These are phyloP conservation scores for Monosporozyma siamensis DNA, from an alignment of 805 yeast species.

Conservation along the genomic window DNA sequence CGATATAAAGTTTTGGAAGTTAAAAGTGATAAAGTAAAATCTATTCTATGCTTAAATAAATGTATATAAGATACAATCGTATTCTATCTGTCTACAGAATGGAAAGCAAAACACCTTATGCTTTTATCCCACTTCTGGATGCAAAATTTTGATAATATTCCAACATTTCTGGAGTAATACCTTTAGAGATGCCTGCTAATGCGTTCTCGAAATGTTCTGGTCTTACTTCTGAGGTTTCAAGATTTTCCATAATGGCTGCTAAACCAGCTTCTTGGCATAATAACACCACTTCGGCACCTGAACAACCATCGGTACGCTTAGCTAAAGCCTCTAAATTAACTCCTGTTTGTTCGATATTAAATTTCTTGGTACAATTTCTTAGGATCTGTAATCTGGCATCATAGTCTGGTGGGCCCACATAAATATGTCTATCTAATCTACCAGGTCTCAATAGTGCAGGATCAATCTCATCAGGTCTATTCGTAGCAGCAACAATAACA, in stretches of 20 bases:
- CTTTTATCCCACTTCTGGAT: constrained; percentile 32
- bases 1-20: too few species aligned
- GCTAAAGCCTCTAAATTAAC: constrained; percentile 50
- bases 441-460: constrained; percentile 94
- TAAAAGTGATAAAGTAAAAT: too few species aligned
- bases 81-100: not conserved
- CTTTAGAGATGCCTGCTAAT: constrained; percentile 54
- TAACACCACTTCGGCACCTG: constrained; percentile 92
- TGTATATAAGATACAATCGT: too few species aligned
- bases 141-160: constrained; percentile 53
- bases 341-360: constrained; percentile 40
- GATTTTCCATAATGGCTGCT: constrained; percentile 80
- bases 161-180: constrained; percentile 81
- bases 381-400: constrained; percentile 75
- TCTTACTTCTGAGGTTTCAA: constrained; percentile 43
- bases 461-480: constrained; percentile 88
- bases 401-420: constrained; percentile 84
- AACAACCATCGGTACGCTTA: constrained; percentile 70
- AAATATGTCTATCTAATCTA: constrained; percentile 83
- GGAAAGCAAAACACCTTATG: constrained; percentile 6
- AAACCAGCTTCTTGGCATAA: constrained; percentile 93
- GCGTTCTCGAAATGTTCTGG: constrained; percentile 67
- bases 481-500: constrained; percentile 91
- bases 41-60: too few species aligned
- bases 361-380: constrained; percentile 55